These are phyloP conservation scores for Alternaria ethzedia DNA, from an alignment of 2,329 filamentous ascomycete genomes.

Conservation along the genomic window DNA sequence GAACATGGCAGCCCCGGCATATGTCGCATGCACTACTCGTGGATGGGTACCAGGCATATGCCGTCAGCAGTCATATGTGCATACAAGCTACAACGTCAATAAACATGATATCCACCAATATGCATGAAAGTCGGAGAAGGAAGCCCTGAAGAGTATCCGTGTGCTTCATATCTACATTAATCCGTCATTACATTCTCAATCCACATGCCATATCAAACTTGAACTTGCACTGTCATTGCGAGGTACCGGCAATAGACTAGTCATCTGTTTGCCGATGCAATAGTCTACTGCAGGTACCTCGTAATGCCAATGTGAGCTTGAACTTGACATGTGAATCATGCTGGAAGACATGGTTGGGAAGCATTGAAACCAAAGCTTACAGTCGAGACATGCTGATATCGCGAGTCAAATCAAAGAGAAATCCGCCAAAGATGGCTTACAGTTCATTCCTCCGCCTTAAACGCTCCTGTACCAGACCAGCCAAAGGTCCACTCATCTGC, in stretches of 20 bases:
- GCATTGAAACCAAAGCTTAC: background rate
- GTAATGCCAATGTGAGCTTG: background rate
- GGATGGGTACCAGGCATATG: background rate
- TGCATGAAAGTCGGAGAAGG: background rate
- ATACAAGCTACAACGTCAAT: background rate
- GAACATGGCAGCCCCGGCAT: background rate
- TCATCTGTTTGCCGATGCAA: no score
- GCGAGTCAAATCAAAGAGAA: conserved; percentile 12
- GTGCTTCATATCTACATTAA: conserved; percentile 31
- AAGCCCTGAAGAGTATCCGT: no score
- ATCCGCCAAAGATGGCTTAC: conserved; percentile 18
- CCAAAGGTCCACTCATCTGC: conserved; percentile 43
- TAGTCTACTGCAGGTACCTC: no score
- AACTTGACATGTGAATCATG: background rate
- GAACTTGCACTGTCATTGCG: conserved; percentile 27
- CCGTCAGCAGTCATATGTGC: background rate
- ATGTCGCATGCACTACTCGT: background rate
- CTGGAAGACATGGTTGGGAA: background rate
- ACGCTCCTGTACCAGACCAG: conserved; percentile 42
- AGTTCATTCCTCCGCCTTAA: conserved; percentile 39
- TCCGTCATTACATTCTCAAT: background rate
- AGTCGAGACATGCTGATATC: conserved; percentile 11
- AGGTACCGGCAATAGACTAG: background rate
- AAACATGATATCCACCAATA: background rate
- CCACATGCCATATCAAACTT: conserved; percentile 6